Evolutionary conservation across 495 filamentous ascomycete genomes (phyloP), one percentile per base, ranked within the genome.

Genomic region (Thermothielavioides terrestris): DNA sequence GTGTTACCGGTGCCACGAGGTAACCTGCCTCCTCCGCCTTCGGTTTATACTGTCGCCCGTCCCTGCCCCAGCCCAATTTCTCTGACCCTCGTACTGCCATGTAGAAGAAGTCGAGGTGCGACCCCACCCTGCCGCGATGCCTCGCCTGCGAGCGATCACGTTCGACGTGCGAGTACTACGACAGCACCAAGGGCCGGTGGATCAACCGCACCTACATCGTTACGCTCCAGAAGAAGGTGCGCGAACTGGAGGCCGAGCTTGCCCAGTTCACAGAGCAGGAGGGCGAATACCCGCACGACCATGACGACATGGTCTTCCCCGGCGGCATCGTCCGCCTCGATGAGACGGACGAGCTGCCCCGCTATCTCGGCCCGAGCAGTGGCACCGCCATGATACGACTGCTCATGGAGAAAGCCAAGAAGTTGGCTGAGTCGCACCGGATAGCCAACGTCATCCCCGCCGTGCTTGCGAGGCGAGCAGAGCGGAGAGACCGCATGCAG

Each of bases 371-470:
- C 0, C 82, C 91, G 10, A 91, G 88, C 10, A 96, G 91, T 63
- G 91, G 91, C 51, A 91, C 94, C 62, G 88, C 87, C 53, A 91
- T 97, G 69, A 91, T 89, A 15, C 80, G 90, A 28, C 70, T 96
- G 57, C 85, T 97, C 23, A 94, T 97, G 82, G 89, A 95, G 62
- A 80, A 94, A 58, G 90, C 90, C 38, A 97, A 91, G 58, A 82
- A 85, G 50, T 88, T 86, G 53, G 89, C 85, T 26, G 83, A 87
- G 50, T 80, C 85, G 3, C 86, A 85, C 63, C 85, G 80, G 50
- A 94, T 95, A 67, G 83, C 85, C 45, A 88, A 94, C 58, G 79
- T 96, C 23, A 80, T 92, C n/a, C 83, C 88, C 5, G 82, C 85
- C 50, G 72, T 84, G 31, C 52, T 46, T 9, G 56, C 52, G 2